Base-by-base conservation (phyloP, 805 yeast species). In the Starmerella davenportii region DNA sequence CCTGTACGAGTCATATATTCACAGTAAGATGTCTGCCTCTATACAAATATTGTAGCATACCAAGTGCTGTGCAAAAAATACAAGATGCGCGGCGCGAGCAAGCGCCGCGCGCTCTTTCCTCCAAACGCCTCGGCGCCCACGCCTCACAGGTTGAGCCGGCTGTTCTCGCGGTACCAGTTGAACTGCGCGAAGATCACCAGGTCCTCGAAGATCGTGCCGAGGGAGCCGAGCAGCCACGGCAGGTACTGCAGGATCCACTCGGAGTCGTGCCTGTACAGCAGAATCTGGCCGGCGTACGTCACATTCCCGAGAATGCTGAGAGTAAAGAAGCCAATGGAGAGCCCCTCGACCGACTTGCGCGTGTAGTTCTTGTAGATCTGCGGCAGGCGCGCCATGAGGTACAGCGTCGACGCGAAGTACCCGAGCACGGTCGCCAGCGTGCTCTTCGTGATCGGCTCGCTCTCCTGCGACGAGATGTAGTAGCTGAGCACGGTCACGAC, bases 341-440 rank as follows among this genome's bases (percentile, higher is more conserved):
- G 75, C 1, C 96, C 96, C 40, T 72, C 68, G 39, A 84, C 84
- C 4, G 93, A 78, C 51, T 75, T 72, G 46, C 93, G 70, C 35
- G 63, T 63, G 55, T 74, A 70, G 59, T 87, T 87, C 53, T 79
- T 92, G 41, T 69, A 60, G 38, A 87, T 78, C 58, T 87, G 98
- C 0, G 98, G 98, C 21, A 79, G 57, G 46, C 82, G 61, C 2
- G 90, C 90, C 7, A 79, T 71, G 46, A 79, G 63, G 54, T 79
- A 79, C 41, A 79, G 58, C 2, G 62, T 43, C 1, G 92, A 87
- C 3, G 81, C 73, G 4, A 70, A 46, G 57, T 78, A 79, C 4
- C 90, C 90, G 44, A 75, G 62, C 3, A 75, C 48, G 55, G 76
- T 80, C 2, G 87, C 76, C 31, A 46, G 51, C 23, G 48, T 42